These are phyloP conservation scores for Trichophyton rubrum DNA, from an alignment of 2,329 filamentous ascomycete species.

Conservation along the genomic window DNA sequence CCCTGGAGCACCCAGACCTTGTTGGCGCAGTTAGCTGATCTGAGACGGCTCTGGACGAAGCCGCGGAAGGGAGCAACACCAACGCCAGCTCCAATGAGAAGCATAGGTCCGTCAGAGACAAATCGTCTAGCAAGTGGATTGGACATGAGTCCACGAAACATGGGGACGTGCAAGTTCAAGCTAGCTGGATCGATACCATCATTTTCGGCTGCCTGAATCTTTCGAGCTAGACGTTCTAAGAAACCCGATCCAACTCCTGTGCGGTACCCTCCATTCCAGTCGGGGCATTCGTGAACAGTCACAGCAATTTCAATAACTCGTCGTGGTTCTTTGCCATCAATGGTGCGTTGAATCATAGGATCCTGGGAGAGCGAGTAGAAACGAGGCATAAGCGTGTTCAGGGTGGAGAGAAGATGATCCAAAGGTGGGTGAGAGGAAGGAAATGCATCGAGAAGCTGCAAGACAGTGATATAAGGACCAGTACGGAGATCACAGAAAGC, in stretches of 20 bases:
- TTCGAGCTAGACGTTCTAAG: conserved; percentile 70
- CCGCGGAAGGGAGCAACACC: conserved; percentile 95
- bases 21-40: conserved; percentile 91
- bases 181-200: conserved; percentile 40
- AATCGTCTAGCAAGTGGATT: conserved; percentile 91
- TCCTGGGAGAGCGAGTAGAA: conserved; percentile 98
- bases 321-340: conserved; percentile 56
- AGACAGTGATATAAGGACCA: conserved; percentile 69
- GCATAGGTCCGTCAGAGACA: conserved; percentile 87
- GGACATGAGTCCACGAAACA: conserved; percentile 97
- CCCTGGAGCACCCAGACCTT: conserved; percentile 97
- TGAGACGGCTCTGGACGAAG: conserved; percentile 86
- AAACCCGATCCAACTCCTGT: conserved; percentile 87
- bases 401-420: conserved; percentile 63
- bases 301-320: conserved; percentile 93
- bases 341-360: conserved; percentile 63
- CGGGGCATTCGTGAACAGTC: conserved; percentile 72
- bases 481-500: conserved; percentile 91
- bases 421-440: conserved; percentile 81
- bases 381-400: conserved; percentile 86
- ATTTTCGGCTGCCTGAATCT: conserved; percentile 56
- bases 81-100: conserved; percentile 90
- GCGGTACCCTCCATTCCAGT: conserved; percentile 61
- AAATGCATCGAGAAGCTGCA: conserved; percentile 82
- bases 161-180: conserved; percentile 65